phyloP scores from a whole-genome alignment of 352 stramenopile species.

The Pythium biforme region DNA sequence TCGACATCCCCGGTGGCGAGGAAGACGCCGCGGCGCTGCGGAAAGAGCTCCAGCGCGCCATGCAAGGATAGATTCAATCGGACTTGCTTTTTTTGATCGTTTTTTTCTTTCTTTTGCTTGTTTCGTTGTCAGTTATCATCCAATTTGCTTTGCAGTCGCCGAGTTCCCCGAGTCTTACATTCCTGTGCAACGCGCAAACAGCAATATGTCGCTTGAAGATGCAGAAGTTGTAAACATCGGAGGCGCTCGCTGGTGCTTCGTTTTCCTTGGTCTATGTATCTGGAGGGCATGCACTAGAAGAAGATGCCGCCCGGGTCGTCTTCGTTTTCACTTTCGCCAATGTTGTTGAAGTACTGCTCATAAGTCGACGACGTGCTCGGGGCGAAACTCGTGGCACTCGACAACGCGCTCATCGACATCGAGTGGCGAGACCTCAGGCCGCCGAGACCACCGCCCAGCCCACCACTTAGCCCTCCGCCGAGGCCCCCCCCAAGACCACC shows the following conservation, averaged over 20 bases:
- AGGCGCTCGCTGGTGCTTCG: not conserved
- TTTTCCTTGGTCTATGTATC: slow-evolving; percentile 16
- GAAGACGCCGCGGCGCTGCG: slow-evolving; percentile 31
- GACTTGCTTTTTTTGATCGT: no score
- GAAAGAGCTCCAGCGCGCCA: slow-evolving; percentile 37
- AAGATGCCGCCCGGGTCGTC: slow-evolving; percentile 86
- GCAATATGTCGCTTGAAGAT: not conserved
- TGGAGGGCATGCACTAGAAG: slow-evolving; percentile 50
- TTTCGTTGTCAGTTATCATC: slow-evolving; percentile 10
- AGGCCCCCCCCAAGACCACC: slow-evolving; percentile 12
- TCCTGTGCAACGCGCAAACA: not conserved
- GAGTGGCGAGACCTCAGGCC: slow-evolving; percentile 51
- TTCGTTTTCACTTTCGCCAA: slow-evolving; percentile 76
- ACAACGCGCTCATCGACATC: slow-evolving; percentile 87
- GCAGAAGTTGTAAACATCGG: not conserved
- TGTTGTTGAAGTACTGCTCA: slow-evolving; percentile 88
- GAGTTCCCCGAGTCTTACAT: not conserved
- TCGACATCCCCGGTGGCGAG: slow-evolving; percentile 37
- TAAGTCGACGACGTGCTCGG: slow-evolving; percentile 77
- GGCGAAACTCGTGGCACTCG: slow-evolving; percentile 51
- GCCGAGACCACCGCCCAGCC: slow-evolving; percentile 19
- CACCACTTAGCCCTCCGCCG: slow-evolving; percentile 10
- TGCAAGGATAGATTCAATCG: not conserved
- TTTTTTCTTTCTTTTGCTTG: not conserved
- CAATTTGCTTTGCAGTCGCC: not conserved